A percentile compares a stretch with the other conserved stretches of the same genome.
Conservation (phyloP, 2,329 filamentous ascomycete genomes). For the Fusarium equiseti region DNA sequence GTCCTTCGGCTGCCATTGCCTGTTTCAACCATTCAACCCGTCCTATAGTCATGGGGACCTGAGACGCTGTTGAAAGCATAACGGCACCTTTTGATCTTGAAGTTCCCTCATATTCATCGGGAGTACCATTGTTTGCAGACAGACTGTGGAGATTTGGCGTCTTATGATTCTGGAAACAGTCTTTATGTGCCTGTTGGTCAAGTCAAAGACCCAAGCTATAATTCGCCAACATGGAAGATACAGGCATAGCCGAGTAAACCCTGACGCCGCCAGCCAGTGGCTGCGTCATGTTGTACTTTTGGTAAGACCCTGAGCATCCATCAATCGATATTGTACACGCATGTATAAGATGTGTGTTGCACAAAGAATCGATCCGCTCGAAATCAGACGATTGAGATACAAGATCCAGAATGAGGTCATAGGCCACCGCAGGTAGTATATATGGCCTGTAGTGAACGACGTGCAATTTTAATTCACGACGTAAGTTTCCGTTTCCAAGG, state of each 20-base stretch:
- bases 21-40: not conserved
- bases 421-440: not conserved
- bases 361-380: not conserved
- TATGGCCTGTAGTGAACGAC: not conserved
- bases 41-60: not conserved
- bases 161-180: constrained; percentile 18
- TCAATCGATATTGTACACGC: constrained; percentile 2
- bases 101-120: not conserved
- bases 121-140: not conserved
- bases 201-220: not conserved
- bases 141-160: not conserved
- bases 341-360: not conserved
- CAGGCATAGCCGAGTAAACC: constrained; percentile 20
- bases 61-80: not conserved
- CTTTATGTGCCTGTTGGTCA: constrained; percentile 1
- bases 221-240: constrained; percentile 14
- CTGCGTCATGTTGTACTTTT: constrained; percentile 3
- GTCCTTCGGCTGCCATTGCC: not conserved
- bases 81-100: not conserved
- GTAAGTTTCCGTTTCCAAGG: not conserved
- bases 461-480: not conserved
- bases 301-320: constrained; percentile 4
- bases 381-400: not conserved
- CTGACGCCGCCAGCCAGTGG: constrained; percentile 12
- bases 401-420: constrained; percentile 17